Evolutionary conservation across 495 filamentous ascomycete genomes (phyloP), one percentile per base, ranked within the genome.

Genomic region (Penicillium samsonianum): DNA sequence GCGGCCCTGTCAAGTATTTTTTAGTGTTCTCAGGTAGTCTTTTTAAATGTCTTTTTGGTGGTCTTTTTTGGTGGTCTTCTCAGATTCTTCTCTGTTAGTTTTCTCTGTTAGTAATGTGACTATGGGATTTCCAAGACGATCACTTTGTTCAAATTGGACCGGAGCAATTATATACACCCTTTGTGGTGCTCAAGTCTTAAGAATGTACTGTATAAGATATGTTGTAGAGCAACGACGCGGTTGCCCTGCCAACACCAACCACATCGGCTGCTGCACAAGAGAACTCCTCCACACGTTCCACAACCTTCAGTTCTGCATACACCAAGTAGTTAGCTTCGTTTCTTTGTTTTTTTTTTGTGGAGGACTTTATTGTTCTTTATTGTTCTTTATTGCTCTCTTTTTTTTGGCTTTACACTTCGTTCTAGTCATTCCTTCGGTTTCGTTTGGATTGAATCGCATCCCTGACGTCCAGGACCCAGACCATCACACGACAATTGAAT

Each of bases 201-300:
- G 49, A 51, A 51, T 17, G 49, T 19, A 47, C 12, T 26, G 17
- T 31, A n/a, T 20, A 19, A 33, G 26, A 2, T 23, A 17, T n/a
- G 47, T 35, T n/a, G 30, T 37, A 8, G 47, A 35, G 30, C 26
- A 52, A n/a, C 19, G 25, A 54, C 50, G 40, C 28, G 55, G 70
- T 73, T 73, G 68, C 70, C 72, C 60, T 64, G 72, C 67, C 72
- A 74, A 74, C 70, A 64, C 10, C 37, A 59, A 49, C 50, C 53
- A 61, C 53, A 55, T 51, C 61, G 50, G 56, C 59, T 55, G 45
- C 55, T 30, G 31, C 55, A 42, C 22, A 50, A 53, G 51, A 57
- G 53, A 61, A 57, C 35, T 60, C 57, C 60, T 58, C 53, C 65
- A 58, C 65, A 52, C 40, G 44, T 55, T 50, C 50, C 50, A 54